These are phyloP conservation scores for Hygrocybe coccinea DNA, from an alignment of 768 basidiomycete genomes.

Conservation along the genomic window DNA sequence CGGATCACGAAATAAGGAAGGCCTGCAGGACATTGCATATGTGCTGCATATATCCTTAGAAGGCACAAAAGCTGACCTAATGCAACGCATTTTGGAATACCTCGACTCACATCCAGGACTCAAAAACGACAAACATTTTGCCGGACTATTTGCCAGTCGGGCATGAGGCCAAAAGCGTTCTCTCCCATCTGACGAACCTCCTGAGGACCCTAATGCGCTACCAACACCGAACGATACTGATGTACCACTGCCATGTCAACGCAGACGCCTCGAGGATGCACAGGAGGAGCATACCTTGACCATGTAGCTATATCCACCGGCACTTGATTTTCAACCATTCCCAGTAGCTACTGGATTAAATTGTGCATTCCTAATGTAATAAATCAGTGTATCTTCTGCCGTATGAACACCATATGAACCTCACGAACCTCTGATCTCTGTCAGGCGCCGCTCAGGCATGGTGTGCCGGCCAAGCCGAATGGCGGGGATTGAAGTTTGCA, in stretches of 20 bases:
- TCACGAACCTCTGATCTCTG: no score
- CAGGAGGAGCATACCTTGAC: not conserved
- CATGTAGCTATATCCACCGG: not conserved
- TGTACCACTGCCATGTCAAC: not conserved
- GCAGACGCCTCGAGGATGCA: not conserved
- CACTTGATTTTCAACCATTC: no score
- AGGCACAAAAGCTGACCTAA: constrained; percentile 6
- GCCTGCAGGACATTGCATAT: constrained; percentile 12
- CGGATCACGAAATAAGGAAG: constrained; percentile 5
- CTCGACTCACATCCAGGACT: constrained; percentile 7
- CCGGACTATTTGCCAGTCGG: constrained; percentile 8
- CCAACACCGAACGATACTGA: not conserved
- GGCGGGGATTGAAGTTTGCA: not conserved
- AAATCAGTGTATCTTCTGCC: no score
- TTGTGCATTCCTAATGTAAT: no score
- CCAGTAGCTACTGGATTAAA: not conserved
- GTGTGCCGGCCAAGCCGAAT: not conserved
- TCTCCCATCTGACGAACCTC: no score
- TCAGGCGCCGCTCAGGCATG: no score
- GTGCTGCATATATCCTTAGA: constrained; percentile 2
- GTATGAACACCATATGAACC: no score
- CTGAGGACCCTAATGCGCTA: not conserved
- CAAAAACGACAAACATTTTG: constrained; percentile 7
- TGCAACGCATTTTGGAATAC: constrained; percentile 3
- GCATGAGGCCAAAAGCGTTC: not conserved